Evolutionary conservation across 2,329 filamentous ascomycete species (phyloP).

Genomic region (Calonectria honghensis): DNA sequence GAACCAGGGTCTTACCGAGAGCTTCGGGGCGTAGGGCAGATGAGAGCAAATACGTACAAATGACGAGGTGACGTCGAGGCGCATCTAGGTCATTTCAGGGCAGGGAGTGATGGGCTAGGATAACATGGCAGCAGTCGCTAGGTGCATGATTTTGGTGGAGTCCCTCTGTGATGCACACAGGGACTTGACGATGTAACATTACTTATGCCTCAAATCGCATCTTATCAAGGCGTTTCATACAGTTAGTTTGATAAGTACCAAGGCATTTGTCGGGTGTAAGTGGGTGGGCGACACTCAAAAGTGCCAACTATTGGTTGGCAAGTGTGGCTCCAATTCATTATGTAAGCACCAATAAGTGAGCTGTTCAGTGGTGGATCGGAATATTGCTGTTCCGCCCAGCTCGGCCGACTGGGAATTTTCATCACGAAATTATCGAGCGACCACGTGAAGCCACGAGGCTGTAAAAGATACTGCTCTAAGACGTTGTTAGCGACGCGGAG

Average conservation of each 20-base stretch:
- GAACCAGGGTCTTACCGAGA: slow-evolving; percentile 6
- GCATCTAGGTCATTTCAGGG: not conserved
- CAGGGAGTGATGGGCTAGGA: not conserved
- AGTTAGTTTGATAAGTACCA: slow-evolving; percentile 8
- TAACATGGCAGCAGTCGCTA: slow-evolving; percentile 1
- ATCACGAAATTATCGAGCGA: slow-evolving; percentile 50
- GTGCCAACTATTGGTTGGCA: not conserved
- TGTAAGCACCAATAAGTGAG: slow-evolving; percentile 42
- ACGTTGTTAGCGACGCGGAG: slow-evolving; percentile 55
- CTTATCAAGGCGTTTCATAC: slow-evolving; percentile 26
- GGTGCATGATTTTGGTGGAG: slow-evolving; percentile 2
- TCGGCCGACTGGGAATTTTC: slow-evolving; percentile 52
- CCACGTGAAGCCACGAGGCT: slow-evolving; percentile 51
- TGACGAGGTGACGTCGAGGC: slow-evolving; percentile 12
- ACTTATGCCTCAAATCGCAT: not conserved
- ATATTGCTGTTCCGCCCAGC: slow-evolving; percentile 47
- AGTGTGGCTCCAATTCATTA: slow-evolving; percentile 38
- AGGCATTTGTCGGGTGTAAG: not conserved
- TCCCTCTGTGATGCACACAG: slow-evolving; percentile 6
- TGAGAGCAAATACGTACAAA: not conserved
- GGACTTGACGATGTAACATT: slow-evolving; percentile 13
- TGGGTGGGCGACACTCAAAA: not conserved
- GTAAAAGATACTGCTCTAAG: slow-evolving; percentile 50
- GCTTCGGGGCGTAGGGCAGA: slow-evolving; percentile 15
- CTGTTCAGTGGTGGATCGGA: slow-evolving; percentile 39